Conservation (phyloP, 345 rosid species). For the Sisymbrium irio region DNA sequence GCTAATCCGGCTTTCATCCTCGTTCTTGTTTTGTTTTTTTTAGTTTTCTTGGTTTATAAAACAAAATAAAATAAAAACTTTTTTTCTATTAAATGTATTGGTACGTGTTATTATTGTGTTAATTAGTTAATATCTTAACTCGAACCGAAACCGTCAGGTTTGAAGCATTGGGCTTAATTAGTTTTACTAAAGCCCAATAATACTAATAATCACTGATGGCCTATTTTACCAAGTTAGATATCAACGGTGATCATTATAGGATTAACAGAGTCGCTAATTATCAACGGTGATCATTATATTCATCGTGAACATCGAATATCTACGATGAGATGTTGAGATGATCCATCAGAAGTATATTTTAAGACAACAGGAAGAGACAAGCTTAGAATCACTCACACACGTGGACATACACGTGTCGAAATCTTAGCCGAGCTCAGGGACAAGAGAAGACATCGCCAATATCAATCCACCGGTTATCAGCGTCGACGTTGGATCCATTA, state of each 20-base stretch:
- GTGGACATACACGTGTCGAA: constrained; percentile 19
- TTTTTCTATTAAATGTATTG: too few species aligned
- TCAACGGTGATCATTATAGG: background rate
- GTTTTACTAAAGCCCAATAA: background rate
- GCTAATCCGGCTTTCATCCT: background rate
- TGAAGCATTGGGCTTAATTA: background rate
- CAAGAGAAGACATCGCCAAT: constrained; percentile 36
- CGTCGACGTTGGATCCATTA: constrained; percentile 26
- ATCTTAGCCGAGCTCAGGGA: constrained; percentile 6
- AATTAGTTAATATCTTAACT: background rate
- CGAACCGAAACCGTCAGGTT: background rate
- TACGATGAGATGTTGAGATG: background rate
- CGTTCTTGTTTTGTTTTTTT: background rate
- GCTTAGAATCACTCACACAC: background rate
- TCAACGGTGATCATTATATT: background rate
- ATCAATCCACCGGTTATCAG: constrained; percentile 34
- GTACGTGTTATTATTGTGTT: background rate
- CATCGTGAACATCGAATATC: constrained; percentile 8
- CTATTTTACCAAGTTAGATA: background rate
- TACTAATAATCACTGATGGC: background rate
- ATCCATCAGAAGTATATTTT: background rate
- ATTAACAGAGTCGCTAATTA: too few species aligned
- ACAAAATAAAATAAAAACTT: background rate
- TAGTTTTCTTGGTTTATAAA: background rate
- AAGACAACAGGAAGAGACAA: background rate